Conservation (phyloP, 768 basidiomycete species). For the Neoboletus brunneissimus region DNA sequence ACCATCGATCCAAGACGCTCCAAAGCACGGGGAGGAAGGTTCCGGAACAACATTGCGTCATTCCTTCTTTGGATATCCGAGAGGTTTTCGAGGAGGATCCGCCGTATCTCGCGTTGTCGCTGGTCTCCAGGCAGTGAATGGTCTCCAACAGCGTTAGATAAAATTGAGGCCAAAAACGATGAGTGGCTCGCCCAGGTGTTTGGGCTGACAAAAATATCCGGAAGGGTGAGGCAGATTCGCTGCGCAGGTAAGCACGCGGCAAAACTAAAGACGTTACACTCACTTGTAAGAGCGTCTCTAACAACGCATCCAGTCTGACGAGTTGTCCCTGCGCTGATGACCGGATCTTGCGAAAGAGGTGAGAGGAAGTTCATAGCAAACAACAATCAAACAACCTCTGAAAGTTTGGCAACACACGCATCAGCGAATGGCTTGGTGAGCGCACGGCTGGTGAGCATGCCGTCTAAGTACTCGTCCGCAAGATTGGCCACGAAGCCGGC, state of each 20-base stretch:
- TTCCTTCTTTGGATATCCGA: slow-evolving; percentile 74
- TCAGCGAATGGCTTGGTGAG: slow-evolving; percentile 68
- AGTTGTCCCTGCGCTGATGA: slow-evolving; percentile 56
- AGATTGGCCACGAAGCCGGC: slow-evolving; percentile 71
- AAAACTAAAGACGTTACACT: slow-evolving; percentile 8
- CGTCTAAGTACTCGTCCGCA: slow-evolving; percentile 78
- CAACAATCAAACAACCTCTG: slow-evolving; percentile 44
- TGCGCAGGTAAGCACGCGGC: slow-evolving; percentile 27
- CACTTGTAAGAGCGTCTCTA: slow-evolving; percentile 65
- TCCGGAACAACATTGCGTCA: slow-evolving; percentile 74
- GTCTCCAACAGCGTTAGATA: slow-evolving; percentile 42
- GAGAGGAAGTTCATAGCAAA: background rate
- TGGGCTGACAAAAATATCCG: slow-evolving; percentile 75
- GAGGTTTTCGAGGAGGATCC: slow-evolving; percentile 54
- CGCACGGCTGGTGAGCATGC: slow-evolving; percentile 63
- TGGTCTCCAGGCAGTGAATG: slow-evolving; percentile 16
- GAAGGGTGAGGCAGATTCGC: slow-evolving; percentile 67
- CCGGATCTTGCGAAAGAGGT: slow-evolving; percentile 46
- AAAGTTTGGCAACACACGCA: slow-evolving; percentile 62
- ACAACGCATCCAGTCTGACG: slow-evolving; percentile 45
- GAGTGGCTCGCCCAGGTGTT: slow-evolving; percentile 60
- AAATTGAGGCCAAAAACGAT: slow-evolving; percentile 32
- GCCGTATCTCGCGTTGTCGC: slow-evolving; percentile 44
- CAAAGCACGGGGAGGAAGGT: slow-evolving; percentile 58
- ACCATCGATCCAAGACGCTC: slow-evolving; percentile 62